Base-by-base conservation (phyloP, 1,284 basidiomycete genomes). In the Puccinia coronata region DNA sequence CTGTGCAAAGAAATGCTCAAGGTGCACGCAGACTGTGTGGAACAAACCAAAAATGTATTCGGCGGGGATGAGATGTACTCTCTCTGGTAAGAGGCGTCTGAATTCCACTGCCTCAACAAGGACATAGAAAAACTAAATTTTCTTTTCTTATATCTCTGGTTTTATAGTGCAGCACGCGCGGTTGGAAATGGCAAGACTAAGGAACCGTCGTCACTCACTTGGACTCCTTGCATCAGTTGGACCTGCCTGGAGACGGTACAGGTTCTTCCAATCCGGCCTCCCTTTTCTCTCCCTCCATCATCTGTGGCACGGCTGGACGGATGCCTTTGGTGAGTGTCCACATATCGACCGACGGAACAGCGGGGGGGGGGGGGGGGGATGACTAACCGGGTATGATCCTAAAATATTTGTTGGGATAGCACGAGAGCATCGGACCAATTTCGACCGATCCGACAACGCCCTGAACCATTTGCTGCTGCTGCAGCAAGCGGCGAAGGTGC, bases 61-160 rank as follows among this genome's bases (percentile, higher is more conserved):
- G 82, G 82, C 11, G 82, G 83, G 5, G 84, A 84, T 73, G 84
- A 83, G 63, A 84, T 84, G 83, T 63, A 83, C n/a, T 83, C 84
- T 0, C 57, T 82, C 6, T 84, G 84, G 76, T 78, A n/a, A n/a
- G n/a, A n/a, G n/a, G 65, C 6, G 59, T n/a, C n/a, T n/a, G n/a
- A n/a, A n/a, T n/a, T n/a, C n/a, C n/a, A n/a, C n/a, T n/a, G n/a
- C n/a, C n/a, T n/a, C n/a, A n/a, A n/a, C n/a, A n/a, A n/a, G n/a
- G n/a, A n/a, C n/a, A n/a, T n/a, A n/a, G n/a, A n/a, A n/a, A n/a
- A n/a, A n/a, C n/a, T n/a, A n/a, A n/a, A n/a, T n/a, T n/a, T n/a
- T n/a, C n/a, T n/a, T n/a, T n/a, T n/a, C n/a, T n/a, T n/a, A n/a
- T n/a, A 9, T 3, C 28, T n/a, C 36, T 9, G 2, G 43, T 65